These are phyloP conservation scores for Viridothelium virens DNA, from an alignment of 495 filamentous ascomycete genomes.

Conservation along the genomic window DNA sequence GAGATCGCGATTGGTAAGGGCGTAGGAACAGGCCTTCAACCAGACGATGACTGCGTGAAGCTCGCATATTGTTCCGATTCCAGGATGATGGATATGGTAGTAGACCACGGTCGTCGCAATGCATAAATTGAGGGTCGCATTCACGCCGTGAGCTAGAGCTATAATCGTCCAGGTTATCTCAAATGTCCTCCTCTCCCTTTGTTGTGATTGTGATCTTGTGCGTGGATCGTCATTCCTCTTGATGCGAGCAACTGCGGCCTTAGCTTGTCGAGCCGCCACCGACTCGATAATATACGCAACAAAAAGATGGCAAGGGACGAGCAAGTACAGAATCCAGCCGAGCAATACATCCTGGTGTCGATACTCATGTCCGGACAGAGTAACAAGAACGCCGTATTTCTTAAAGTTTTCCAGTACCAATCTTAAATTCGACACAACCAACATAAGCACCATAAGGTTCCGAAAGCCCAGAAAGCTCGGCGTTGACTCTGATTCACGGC, in stretches of 20 bases:
- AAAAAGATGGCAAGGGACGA: constrained; percentile 84
- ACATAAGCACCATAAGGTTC: constrained; percentile 90
- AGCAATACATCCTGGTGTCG: constrained; percentile 66
- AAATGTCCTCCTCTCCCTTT: constrained; percentile 45
- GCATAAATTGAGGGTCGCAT: constrained; percentile 70
- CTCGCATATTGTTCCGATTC: constrained; percentile 85
- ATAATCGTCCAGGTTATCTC: constrained; percentile 69
- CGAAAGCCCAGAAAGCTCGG: constrained; percentile 89
- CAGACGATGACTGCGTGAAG: constrained; percentile 91
- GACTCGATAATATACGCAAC: constrained; percentile 82
- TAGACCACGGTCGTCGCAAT: constrained; percentile 83
- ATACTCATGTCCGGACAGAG: constrained; percentile 84
- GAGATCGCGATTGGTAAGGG: constrained; percentile 92
- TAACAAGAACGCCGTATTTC: constrained; percentile 96
- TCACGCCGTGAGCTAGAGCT: constrained; percentile 68
- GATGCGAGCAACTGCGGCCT: constrained; percentile 52
- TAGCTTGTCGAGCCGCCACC: constrained; percentile 67
- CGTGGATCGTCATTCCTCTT: constrained; percentile 46
- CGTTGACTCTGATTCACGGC: constrained; percentile 61
- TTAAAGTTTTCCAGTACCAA: constrained; percentile 94
- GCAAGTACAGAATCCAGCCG: constrained; percentile 66
- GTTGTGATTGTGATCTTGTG: constrained; percentile 44
- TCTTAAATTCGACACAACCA: constrained; percentile 86
- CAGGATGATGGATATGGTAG: constrained; percentile 79
- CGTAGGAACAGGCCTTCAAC: constrained; percentile 92